Evolutionary conservation across 2,329 filamentous ascomycete genomes (phyloP), one percentile per base, ranked within the genome.

Genomic region (Calcarisporium arbuscula): DNA sequence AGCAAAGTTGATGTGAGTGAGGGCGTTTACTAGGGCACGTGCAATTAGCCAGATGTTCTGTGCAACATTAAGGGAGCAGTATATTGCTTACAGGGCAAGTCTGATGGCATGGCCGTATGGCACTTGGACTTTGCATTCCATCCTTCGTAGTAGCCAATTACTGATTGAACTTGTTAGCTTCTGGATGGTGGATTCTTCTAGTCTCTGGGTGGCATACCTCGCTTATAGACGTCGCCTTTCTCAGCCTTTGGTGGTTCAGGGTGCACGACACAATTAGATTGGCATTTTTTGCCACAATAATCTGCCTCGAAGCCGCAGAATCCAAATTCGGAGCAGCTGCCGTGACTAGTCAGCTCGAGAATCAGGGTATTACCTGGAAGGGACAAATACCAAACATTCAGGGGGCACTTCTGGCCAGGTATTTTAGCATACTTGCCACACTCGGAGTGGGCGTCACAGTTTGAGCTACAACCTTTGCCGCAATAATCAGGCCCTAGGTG

Each of bases 361-460:
- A n/a, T n/a, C n/a, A n/a, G n/a, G n/a, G n/a, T n/a, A n/a, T n/a
- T n/a, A n/a, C n/a, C n/a, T n/a, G n/a, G n/a, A n/a, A n/a, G n/a
- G n/a, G n/a, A n/a, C n/a, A n/a, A n/a, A n/a, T n/a, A n/a, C n/a
- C 57, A 61, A 3, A 60, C 57, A 28, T 60, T 57, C 5, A 60
- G 45, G 3, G 56, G 58, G 34, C 57, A 61, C 12, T 39, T 42
- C 5, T 33, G n/a, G n/a, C n/a, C n/a, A n/a, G n/a, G n/a, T n/a
- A n/a, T n/a, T n/a, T n/a, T n/a, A n/a, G n/a, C n/a, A n/a, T 21
- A 36, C 12, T 36, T 39, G 32, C 53, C 47, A 30, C 52, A 55
- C 25, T 52, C 50, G n/a, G 35, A 41, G 17, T 45, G 47, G n/a
- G 39, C 28, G 18, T 44, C 22, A 26, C 52, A 56, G 14, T 38